Conservation (phyloP, 108 stramenopile genomes). For the Fragilariopsis cylindrus region DNA sequence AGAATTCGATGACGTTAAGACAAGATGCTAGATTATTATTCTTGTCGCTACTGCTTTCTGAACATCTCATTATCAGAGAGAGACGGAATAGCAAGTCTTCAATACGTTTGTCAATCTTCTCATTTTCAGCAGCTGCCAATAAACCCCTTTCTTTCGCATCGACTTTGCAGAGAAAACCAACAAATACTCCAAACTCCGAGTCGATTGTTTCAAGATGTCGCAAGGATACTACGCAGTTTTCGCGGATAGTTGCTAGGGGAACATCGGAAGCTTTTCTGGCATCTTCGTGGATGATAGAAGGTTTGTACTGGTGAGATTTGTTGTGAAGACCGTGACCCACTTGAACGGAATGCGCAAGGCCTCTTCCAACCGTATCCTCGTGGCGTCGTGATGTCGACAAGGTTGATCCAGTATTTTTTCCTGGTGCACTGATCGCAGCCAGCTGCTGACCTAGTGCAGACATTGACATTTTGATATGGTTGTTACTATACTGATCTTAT, state of each 20-base stretch:
- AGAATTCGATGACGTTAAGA: slow-evolving; percentile 72
- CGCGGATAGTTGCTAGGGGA: slow-evolving; percentile 54
- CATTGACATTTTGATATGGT: slow-evolving; percentile 39
- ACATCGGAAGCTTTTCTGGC: slow-evolving; percentile 65
- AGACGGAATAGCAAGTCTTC: slow-evolving; percentile 25
- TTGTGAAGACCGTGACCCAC: slow-evolving; percentile 49
- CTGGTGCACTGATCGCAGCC: slow-evolving; percentile 41
- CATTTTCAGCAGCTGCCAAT: slow-evolving; percentile 20
- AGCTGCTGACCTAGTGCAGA: slow-evolving; percentile 54
- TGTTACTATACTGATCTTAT: background rate
- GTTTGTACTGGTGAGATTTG: slow-evolving; percentile 35
- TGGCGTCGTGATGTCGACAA: slow-evolving; percentile 40
- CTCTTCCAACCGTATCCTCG: slow-evolving; percentile 60
- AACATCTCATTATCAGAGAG: slow-evolving; percentile 15
- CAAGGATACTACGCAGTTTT: slow-evolving; percentile 57
- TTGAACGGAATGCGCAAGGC: slow-evolving; percentile 53
- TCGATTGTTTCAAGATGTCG: slow-evolving; percentile 32
- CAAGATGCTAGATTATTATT: slow-evolving; percentile 3
- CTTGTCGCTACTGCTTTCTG: slow-evolving; percentile 1
- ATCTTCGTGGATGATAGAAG: slow-evolving; percentile 66
- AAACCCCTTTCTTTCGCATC: slow-evolving; percentile 21
- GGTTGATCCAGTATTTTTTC: slow-evolving; percentile 22
- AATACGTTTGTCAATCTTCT: slow-evolving; percentile 22
- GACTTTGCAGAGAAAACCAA: slow-evolving; percentile 19
- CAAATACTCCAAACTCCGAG: slow-evolving; percentile 19